Percentiles rank a stretch among this genome's conserved stretches.
These are phyloP conservation scores for Penicillium daleae DNA, from an alignment of 495 filamentous ascomycete species.

Conservation along the genomic window DNA sequence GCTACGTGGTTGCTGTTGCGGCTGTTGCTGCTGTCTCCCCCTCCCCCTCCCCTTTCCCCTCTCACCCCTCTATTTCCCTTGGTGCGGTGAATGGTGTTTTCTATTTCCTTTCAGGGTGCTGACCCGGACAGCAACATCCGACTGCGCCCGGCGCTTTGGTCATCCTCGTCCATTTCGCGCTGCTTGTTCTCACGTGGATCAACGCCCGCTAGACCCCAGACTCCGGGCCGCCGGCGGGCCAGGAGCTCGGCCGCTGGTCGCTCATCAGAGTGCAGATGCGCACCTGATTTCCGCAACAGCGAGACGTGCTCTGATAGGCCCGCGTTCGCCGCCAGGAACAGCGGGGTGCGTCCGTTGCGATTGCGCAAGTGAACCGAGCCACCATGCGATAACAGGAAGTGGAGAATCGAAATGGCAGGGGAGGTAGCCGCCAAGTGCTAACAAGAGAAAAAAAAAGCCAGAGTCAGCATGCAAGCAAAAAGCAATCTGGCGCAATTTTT, in stretches of 20 bases:
- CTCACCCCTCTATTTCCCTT: background rate
- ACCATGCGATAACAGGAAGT: constrained; percentile 72
- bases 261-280: constrained; percentile 70
- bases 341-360: constrained; percentile 75
- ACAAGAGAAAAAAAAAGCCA: background rate
- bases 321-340: constrained; percentile 73
- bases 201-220: constrained; percentile 54
- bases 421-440: constrained; percentile 69
- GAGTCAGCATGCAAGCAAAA: constrained; percentile 5
- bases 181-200: constrained; percentile 42
- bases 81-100: background rate
- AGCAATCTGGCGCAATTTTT: background rate
- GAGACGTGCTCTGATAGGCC: constrained; percentile 63
- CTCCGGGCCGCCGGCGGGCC: constrained; percentile 45
- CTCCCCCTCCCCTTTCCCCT: background rate
- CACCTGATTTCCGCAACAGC: constrained; percentile 70
- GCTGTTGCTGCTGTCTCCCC: background rate
- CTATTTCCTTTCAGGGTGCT: constrained; percentile 8
- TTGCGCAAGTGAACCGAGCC: constrained; percentile 89
- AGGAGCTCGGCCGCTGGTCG: constrained; percentile 53
- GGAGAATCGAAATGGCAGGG: constrained; percentile 64
- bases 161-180: constrained; percentile 37
- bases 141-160: constrained; percentile 15
- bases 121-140: constrained; percentile 39
- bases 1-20: background rate